Evolutionary conservation across 1,284 basidiomycete genomes (phyloP).

Genomic region (Papiliotrema nemorosa): DNA sequence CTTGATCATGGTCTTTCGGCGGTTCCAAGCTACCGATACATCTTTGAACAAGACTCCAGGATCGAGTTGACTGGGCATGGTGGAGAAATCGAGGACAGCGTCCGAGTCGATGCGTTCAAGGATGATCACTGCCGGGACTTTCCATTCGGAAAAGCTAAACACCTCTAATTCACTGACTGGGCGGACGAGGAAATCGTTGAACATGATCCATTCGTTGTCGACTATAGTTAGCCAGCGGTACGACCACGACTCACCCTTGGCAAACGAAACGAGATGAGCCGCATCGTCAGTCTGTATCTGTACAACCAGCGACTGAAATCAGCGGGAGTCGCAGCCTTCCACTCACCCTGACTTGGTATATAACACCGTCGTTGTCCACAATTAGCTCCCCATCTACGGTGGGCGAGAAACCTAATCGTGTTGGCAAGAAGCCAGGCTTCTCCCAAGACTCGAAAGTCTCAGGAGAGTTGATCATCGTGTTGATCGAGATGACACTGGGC

Average conservation of each 20-base stretch:
- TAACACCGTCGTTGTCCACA: conserved; percentile 54
- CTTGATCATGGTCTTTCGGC: conserved; percentile 67
- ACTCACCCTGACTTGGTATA: conserved; percentile 70
- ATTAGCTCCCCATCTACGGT: conserved; percentile 52
- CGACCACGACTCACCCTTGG: conserved; percentile 65
- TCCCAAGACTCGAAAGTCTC: conserved; percentile 73
- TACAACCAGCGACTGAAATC: conserved; percentile 60
- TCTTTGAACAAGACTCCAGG: conserved; percentile 75
- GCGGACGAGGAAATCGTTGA: conserved; percentile 93
- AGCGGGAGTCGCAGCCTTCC: neutral
- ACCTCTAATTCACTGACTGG: conserved; percentile 82
- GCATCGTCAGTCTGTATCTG: conserved; percentile 70
- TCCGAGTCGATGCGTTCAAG: conserved; percentile 70
- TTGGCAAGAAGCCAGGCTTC: conserved; percentile 34
- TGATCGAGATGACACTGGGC: conserved; percentile 83
- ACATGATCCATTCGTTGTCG: conserved; percentile 78
- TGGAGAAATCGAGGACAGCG: conserved; percentile 61
- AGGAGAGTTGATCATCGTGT: conserved; percentile 73
- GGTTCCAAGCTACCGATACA: conserved; percentile 81
- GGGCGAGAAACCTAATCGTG: conserved; percentile 44
- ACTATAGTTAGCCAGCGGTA: conserved; percentile 58
- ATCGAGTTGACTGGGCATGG: conserved; percentile 67
- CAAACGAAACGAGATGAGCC: conserved; percentile 84
- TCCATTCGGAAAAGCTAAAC: conserved; percentile 88
- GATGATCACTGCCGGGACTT: conserved; percentile 87